Conservation (phyloP, 768 basidiomycete genomes). For the Scleroderma citrinum region DNA sequence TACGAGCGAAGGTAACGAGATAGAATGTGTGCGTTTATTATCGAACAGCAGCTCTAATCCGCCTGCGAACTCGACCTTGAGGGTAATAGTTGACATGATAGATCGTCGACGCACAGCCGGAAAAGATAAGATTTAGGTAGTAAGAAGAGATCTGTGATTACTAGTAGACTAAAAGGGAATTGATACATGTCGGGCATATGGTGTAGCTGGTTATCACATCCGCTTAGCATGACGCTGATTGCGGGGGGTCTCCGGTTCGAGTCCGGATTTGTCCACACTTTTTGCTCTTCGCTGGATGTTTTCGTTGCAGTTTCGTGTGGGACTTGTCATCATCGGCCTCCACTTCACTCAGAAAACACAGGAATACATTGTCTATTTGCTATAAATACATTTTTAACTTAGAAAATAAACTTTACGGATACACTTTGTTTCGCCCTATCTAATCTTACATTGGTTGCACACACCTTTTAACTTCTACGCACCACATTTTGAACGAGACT, state of each 20-base stretch:
- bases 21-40: conserved; percentile 53
- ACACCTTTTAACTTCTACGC: background rate
- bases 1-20: conserved; percentile 49
- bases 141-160: background rate
- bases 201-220: conserved; percentile 38
- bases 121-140: too few species aligned
- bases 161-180: too few species aligned
- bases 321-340: too few species aligned
- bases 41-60: conserved; percentile 83
- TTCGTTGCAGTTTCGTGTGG: background rate
- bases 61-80: conserved; percentile 77
- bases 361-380: too few species aligned
- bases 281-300: conserved; percentile 6
- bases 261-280: conserved; percentile 35
- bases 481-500: too few species aligned
- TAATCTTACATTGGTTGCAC: too few species aligned
- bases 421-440: too few species aligned
- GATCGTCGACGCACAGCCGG: too few species aligned
- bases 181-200: conserved; percentile 25
- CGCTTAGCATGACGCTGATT: conserved; percentile 31
- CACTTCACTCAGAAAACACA: too few species aligned
- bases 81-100: conserved; percentile 17
- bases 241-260: conserved; percentile 38
- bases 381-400: too few species aligned
- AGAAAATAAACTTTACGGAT: too few species aligned